phyloP scores from a whole-genome alignment of 1,284 basidiomycete genomes.

The Ceratobasidium papillatum region DNA sequence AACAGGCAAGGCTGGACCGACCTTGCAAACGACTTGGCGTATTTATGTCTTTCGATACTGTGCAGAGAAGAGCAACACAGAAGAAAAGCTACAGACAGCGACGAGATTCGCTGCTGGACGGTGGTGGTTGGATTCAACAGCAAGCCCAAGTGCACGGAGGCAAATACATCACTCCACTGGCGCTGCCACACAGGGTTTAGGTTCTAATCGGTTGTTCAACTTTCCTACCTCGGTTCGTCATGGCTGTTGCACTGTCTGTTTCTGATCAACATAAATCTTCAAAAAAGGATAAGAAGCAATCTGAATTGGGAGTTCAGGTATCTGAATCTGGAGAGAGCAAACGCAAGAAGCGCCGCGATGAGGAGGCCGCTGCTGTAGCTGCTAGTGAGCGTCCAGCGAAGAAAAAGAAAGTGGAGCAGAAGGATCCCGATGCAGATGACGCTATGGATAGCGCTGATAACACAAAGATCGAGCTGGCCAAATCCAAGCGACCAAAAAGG shows the following conservation, averaged over 20 bases:
- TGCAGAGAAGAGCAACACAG: neutral
- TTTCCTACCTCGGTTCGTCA: conserved; percentile 24
- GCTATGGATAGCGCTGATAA: neutral
- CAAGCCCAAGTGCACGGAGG: conserved; percentile 4
- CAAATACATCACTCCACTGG: conserved; percentile 25
- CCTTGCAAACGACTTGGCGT: neutral
- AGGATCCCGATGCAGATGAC: neutral
- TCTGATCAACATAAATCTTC: neutral
- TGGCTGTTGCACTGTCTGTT: conserved; percentile 15
- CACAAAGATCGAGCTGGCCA: neutral
- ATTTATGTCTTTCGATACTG: neutral
- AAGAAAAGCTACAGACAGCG: neutral
- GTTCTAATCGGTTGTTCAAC: conserved; percentile 21
- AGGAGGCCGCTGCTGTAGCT: neutral
- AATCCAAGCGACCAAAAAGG: conserved; percentile 26
- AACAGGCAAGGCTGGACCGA: conserved; percentile 1
- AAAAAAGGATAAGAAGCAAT: conserved; percentile 6
- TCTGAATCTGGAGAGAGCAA: conserved; percentile 1
- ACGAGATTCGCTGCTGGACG: neutral
- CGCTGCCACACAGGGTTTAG: conserved; percentile 22
- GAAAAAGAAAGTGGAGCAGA: conserved; percentile 18
- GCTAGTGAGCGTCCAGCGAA: conserved; percentile 20
- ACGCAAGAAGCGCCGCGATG: neutral
- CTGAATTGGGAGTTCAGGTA: neutral
- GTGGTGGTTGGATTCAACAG: conserved; percentile 25